Conservation (phyloP, 1,284 basidiomycete species). For the Sanghuangporus weigelae region DNA sequence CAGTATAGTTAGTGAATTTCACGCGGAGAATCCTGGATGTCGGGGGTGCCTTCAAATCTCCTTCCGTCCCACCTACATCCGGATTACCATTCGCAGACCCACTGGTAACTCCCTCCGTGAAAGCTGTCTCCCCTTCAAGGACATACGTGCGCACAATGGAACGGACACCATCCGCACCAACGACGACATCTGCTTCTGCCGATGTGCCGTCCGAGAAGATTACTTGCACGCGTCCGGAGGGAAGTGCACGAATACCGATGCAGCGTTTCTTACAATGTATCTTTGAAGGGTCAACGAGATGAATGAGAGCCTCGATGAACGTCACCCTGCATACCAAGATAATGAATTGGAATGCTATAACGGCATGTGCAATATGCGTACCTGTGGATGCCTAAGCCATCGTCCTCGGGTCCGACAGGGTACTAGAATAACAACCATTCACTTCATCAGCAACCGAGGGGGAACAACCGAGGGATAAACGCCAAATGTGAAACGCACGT, state of each 20-base stretch:
- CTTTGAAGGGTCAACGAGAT: slow-evolving; percentile 35
- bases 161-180: slow-evolving; percentile 52
- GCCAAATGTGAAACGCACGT: slow-evolving; percentile 31
- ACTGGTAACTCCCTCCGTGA: not conserved
- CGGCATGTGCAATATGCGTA: slow-evolving; percentile 12
- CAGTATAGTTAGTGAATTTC: slow-evolving; percentile 39
- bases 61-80: not conserved
- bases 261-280: slow-evolving; percentile 50
- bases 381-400: slow-evolving; percentile 41
- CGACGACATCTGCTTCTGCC: slow-evolving; percentile 43
- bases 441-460: not conserved
- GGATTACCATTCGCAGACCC: not conserved
- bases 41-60: not conserved
- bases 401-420: slow-evolving; percentile 26
- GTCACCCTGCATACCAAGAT: slow-evolving; percentile 31
- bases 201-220: slow-evolving; percentile 43
- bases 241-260: slow-evolving; percentile 15
- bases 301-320: slow-evolving; percentile 43
- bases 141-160: slow-evolving; percentile 37
- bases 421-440: slow-evolving; percentile 29
- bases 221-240: slow-evolving; percentile 25
- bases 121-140: slow-evolving; percentile 22
- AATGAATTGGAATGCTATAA: not conserved
- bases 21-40: slow-evolving; percentile 19
- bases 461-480: slow-evolving; percentile 4